Conservation (phyloP, 306 rosid species). For the Quercus rubra region DNA sequence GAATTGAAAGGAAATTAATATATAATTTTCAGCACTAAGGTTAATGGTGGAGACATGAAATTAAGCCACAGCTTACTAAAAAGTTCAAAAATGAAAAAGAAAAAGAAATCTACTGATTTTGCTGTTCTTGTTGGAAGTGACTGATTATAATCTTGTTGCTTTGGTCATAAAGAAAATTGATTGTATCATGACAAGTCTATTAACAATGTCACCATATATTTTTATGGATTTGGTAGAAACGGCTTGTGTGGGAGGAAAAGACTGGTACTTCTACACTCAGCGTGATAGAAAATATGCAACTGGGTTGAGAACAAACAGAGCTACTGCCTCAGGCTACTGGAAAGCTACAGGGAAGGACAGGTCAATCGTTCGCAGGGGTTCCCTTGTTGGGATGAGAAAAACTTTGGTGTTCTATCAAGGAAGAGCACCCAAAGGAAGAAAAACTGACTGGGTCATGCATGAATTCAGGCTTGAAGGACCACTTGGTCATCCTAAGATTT, state of each 20-base stretch:
- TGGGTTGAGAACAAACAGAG: conserved; percentile 83
- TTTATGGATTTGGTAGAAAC: conserved; percentile 31
- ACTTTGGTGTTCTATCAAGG: conserved; percentile 93
- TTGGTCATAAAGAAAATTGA: not conserved
- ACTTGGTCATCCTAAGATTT: conserved; percentile 44
- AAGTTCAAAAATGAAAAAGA: too few relatives aligned
- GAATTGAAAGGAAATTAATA: too few relatives aligned
- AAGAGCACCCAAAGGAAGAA: conserved; percentile 90
- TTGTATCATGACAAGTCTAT: not conserved
- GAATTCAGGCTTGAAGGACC: conserved; percentile 79
- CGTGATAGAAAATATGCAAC: conserved; percentile 86
- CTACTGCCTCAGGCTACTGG: conserved; percentile 91
- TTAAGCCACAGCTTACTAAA: too few relatives aligned
- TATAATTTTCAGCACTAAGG: too few relatives aligned
- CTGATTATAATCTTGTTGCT: too few relatives aligned
- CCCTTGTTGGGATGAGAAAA: conserved; percentile 88
- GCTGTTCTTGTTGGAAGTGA: too few relatives aligned
- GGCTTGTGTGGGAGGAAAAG: conserved; percentile 92
- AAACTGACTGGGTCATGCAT: conserved; percentile 94
- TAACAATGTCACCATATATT: not conserved
- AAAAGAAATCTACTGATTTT: too few relatives aligned
- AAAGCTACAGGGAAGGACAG: conserved; percentile 95
- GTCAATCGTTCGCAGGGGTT: conserved; percentile 44
- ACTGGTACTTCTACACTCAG: conserved; percentile 86
- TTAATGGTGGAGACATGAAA: too few relatives aligned